Evolutionary conservation across 768 basidiomycete genomes (phyloP), one percentile per base, ranked within the genome.

Genomic region (Russula olivacea): DNA sequence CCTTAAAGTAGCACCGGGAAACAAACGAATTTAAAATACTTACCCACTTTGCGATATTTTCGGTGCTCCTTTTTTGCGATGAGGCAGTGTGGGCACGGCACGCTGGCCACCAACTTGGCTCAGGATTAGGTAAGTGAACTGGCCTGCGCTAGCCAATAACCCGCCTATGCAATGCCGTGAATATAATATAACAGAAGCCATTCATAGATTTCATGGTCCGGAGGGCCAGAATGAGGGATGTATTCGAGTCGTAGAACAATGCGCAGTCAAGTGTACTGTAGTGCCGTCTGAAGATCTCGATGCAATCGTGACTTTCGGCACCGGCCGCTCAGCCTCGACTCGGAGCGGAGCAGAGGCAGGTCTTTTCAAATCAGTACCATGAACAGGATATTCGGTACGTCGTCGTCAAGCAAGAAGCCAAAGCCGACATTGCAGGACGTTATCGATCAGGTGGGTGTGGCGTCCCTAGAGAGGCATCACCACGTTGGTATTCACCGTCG

Each of bases 391-490:
- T 93, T 93, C 74, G 91, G 91, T 53, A 71, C 81, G 1, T 87
- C 90, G 1, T 87, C 89, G 25, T 68, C 83, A 9, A 80, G 80
- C 74, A 87, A 86, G 76, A 95, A 92, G 72, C 91, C 94, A 23
- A 91, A 92, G 71, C 84, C 96, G 0, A 80, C 79, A 2, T 83
- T 99, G 7, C 85, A 88, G 65, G 97, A 99, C 77, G 96, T 96
- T n/a, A 97, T 99, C 72, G 76, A 83, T 56, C 86, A 93, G 64
- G 90, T 92, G 69, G 73, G 85, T 47, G n/a, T n/a, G 21, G 12
- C 77, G 25, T 14, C 4, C 40, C 56, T 32, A 36, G 17, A 51
- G 53, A 34, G 55, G 30, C 23, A 23, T 47, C 30, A 7, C 54
- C 30, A 30, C 25, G 21, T 47, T n/a, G 21, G 8, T 25, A 59